A percentile compares a stretch with the other conserved stretches of the same genome.
Conservation (phyloP, 768 basidiomycete genomes). For the Phylloporus sp. region DNA sequence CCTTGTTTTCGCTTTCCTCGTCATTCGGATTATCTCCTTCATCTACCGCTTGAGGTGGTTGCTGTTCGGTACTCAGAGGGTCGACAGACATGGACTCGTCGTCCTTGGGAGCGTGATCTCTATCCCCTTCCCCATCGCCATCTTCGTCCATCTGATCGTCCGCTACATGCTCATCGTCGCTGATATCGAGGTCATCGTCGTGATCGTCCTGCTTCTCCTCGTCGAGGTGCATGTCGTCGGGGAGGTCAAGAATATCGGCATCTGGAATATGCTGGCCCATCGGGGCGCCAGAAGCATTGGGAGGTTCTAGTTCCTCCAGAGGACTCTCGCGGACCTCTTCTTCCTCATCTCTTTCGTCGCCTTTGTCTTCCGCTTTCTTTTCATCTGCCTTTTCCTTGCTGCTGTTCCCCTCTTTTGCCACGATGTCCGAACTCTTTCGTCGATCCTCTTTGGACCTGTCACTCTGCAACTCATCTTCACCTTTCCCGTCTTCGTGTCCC, state of each 20-base stretch:
- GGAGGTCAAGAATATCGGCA: constrained; percentile 80
- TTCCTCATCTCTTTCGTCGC: constrained; percentile 28
- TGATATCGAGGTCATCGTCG: constrained; percentile 30
- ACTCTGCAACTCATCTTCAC: constrained; percentile 52
- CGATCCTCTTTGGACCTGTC: constrained; percentile 50
- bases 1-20: constrained; percentile 21
- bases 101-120: constrained; percentile 10
- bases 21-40: constrained; percentile 29
- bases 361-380: constrained; percentile 28
- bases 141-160: constrained; percentile 30
- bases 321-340: constrained; percentile 34
- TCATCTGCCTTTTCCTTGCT: constrained; percentile 30
- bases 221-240: constrained; percentile 75
- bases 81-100: constrained; percentile 24
- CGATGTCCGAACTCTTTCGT: constrained; percentile 57
- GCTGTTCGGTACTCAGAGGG: constrained; percentile 20
- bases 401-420: constrained; percentile 67
- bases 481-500: constrained; percentile 44
- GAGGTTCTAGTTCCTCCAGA: constrained; percentile 37
- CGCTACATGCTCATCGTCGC: constrained; percentile 24
- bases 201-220: constrained; percentile 30
- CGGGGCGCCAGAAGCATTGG: constrained; percentile 54
- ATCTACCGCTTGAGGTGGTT: constrained; percentile 15
- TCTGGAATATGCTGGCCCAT: constrained; percentile 76
- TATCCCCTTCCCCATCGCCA: constrained; percentile 1